Conservation (phyloP, 257 asterid species). For the Asclepias syriaca region DNA sequence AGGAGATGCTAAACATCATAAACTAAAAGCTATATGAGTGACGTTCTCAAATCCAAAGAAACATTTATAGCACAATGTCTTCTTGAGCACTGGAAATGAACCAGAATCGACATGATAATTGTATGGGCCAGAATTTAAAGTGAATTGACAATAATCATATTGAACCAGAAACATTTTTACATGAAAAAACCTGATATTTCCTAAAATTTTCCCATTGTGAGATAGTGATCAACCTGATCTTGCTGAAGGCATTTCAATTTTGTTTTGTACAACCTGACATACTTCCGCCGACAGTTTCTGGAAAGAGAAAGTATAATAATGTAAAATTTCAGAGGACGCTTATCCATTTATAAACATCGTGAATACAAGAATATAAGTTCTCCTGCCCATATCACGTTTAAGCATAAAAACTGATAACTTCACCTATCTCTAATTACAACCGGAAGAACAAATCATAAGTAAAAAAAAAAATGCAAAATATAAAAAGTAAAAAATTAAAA, state of each 20-base stretch:
- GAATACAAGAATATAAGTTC: not conserved
- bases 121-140: not conserved
- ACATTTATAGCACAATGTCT: not conserved
- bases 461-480: not conserved
- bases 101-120: not conserved
- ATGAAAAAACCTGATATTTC: no score
- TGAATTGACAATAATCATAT: not conserved
- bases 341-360: not conserved
- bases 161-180: not conserved
- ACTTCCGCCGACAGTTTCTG: constrained; percentile 76
- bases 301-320: constrained; percentile 20
- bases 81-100: not conserved
- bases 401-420: not conserved
- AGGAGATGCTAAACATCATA: not conserved
- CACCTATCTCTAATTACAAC: not conserved
- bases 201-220: not conserved
- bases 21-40: not conserved
- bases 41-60: not conserved
- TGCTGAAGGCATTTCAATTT: constrained; percentile 76
- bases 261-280: constrained; percentile 72
- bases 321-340: constrained; percentile 15
- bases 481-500: not conserved
- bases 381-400: not conserved
- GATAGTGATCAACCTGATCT: constrained; percentile 60
- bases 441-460: not conserved